Evolutionary conservation across 805 yeast genomes (phyloP).

Genomic region (Zygoascus bituminiphila): DNA sequence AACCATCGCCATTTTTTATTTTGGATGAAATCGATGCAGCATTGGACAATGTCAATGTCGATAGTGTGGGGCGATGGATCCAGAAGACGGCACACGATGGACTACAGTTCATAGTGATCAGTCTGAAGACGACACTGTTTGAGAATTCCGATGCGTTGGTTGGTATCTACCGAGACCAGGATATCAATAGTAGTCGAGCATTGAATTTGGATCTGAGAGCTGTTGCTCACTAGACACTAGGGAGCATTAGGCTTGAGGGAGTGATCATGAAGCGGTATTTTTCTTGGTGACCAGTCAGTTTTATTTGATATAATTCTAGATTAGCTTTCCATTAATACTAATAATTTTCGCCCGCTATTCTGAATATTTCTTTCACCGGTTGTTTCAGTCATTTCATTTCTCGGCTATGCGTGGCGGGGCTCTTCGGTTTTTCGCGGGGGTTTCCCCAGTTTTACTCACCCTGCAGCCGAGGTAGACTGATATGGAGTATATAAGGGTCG

Average conservation of each 20-base stretch:
- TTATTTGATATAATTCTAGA: no score
- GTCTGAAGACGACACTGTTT: conserved; percentile 77
- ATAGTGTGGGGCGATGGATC: conserved; percentile 79
- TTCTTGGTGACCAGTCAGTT: no score
- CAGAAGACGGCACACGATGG: conserved; percentile 59
- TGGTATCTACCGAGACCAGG: conserved; percentile 57
- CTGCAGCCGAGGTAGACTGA: not conserved
- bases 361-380: no score
- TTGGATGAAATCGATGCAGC: conserved; percentile 99
- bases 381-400: no score
- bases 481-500: not conserved
- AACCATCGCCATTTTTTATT: conserved; percentile 93
- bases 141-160: conserved; percentile 86
- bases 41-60: conserved; percentile 80
- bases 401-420: no score
- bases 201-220: conserved; percentile 19
- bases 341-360: no score
- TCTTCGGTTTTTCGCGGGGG: not conserved
- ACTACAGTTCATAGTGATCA: conserved; percentile 81
- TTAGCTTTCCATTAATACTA: no score
- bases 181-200: conserved; percentile 18
- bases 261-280: no score
- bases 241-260: no score
- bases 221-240: not conserved
- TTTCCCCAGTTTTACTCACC: not conserved